Evolutionary conservation across 1,139 yeast genomes (phyloP).

Genomic region (Nematodospora anomalae): DNA sequence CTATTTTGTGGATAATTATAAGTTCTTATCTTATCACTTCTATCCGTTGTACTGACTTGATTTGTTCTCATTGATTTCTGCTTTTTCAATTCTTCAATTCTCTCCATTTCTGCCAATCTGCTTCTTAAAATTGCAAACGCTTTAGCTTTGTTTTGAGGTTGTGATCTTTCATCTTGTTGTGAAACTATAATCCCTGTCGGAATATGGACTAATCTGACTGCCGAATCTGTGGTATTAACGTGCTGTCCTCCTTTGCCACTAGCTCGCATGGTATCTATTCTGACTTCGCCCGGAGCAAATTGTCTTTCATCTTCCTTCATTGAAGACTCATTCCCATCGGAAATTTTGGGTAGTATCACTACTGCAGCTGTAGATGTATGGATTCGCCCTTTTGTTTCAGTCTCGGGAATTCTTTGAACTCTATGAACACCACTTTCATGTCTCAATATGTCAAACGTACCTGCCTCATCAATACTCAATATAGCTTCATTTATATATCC

Average conservation of each 20-base stretch:
- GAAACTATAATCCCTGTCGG: constrained; percentile 89
- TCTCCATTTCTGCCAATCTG: constrained; percentile 77
- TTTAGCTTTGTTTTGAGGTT: constrained; percentile 92
- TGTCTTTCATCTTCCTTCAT: constrained; percentile 64
- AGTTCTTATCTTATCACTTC: constrained; percentile 92
- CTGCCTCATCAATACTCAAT: constrained; percentile 69
- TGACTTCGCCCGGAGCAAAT: constrained; percentile 83
- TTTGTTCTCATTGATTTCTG: constrained; percentile 72
- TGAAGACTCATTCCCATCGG: constrained; percentile 55
- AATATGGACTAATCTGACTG: constrained; percentile 86
- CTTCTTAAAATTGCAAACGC: constrained; percentile 84
- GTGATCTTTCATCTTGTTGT: constrained; percentile 95
- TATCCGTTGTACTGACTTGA: constrained; percentile 85
- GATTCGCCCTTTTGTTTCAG: constrained; percentile 90
- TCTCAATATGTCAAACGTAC: constrained; percentile 70
- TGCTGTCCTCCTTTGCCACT: constrained; percentile 99
- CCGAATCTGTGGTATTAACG: constrained; percentile 96
- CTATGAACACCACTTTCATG: constrained; percentile 96
- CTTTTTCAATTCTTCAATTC: constrained; percentile 59
- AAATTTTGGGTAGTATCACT: constrained; percentile 83
- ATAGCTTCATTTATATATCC: constrained; percentile 71
- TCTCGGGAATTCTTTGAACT: constrained; percentile 90
- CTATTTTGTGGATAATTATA: constrained; percentile 92
- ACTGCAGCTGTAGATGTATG: constrained; percentile 98
- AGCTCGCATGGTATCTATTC: constrained; percentile 94